A percentile compares a stretch with the other conserved stretches of the same genome.
phyloP scores from a whole-genome alignment of 2,329 filamentous ascomycete species.

The Myrmaecium sp. region DNA sequence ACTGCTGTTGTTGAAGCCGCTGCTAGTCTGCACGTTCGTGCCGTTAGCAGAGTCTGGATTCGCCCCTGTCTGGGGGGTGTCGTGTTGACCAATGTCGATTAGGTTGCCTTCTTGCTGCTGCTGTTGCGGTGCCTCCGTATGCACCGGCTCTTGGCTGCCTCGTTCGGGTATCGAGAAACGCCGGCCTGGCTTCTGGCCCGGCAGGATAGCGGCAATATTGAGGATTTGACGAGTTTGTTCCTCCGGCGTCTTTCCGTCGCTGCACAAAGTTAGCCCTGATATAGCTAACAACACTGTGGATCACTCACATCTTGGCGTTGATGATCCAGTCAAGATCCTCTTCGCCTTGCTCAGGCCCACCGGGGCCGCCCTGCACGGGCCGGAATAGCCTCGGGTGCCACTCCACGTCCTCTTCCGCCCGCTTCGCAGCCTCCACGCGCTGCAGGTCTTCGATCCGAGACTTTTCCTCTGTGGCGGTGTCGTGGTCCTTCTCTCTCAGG shows the following conservation, averaged over 20 bases:
- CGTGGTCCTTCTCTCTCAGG: conserved; percentile 72
- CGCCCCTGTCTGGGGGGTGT: conserved; percentile 11
- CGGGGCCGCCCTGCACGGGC: conserved; percentile 50
- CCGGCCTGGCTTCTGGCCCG: conserved; percentile 46
- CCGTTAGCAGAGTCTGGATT: conserved; percentile 4
- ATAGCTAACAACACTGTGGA: conserved; percentile 5
- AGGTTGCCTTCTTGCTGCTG: conserved; percentile 25
- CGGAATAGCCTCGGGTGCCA: conserved; percentile 85
- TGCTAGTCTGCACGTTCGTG: conserved; percentile 2
- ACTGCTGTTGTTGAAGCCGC: no score
- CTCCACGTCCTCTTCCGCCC: conserved; percentile 61
- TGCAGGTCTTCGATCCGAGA: conserved; percentile 90
- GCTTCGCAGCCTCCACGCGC: conserved; percentile 67
- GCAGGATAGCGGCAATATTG: conserved; percentile 68
- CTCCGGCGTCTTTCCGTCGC: conserved; percentile 47
- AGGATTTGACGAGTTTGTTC: conserved; percentile 69
- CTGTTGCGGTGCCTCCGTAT: conserved; percentile 4
- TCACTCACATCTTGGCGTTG: conserved; percentile 59
- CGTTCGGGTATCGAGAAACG: conserved; percentile 40
- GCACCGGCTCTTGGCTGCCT: conserved; percentile 12
- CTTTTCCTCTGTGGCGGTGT: conserved; percentile 83
- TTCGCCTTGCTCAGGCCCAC: conserved; percentile 60
- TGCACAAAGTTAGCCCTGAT: conserved; percentile 13
- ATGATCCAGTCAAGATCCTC: conserved; percentile 93
- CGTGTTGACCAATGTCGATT: conserved; percentile 40